Base-by-base conservation (phyloP, 2,329 filamentous ascomycete species). In the Neonectria hederae region DNA sequence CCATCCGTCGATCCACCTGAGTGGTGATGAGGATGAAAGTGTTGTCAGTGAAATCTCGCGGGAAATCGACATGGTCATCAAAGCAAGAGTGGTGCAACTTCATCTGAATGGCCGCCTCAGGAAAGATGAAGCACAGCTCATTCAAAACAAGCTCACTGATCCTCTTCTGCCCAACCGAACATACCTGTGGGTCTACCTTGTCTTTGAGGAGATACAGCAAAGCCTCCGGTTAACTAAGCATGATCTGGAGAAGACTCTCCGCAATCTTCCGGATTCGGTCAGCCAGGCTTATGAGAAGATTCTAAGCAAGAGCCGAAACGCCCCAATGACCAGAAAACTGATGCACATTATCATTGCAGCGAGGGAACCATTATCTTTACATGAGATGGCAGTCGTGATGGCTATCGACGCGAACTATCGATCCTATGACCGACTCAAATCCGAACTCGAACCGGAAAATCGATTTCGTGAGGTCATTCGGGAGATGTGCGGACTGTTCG, bases 221-320 rank as follows among this genome's bases (percentile, higher is more conserved):
- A 57, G 59, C 4, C 22, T 68, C 42, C 40, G 45, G 13, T 32
- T 67, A 19, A 54, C 53, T 11, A 63, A 48, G 14, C 13, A 6
- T 2, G 51, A 56, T 17, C 56, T 71, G 55, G n/a, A 14, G 7
- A 10, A 58, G 7, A 24, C 48, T 26, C 62, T 62, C n/a, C 56
- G 22, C 7, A 21, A 42, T 11, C 57, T 76, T 5, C 74, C 73
- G 1, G 17, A 59, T 30, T 70, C 60, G 7, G 62, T 76, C 4
- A 62, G 74, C 11, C 66, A 74, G 3, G 74, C 73, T 35, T 76
- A 76, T 32, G 59, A 74, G 1, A 71, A 57, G 21, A 74, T 76
- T 13, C 54, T 76, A 2, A 40, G 26, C 0, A 70, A 66, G 59
- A 71, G 65, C 40, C 10, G 13, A 4, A 42, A 72, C 35, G 2